These are phyloP conservation scores for Davidsoniella australis DNA, from an alignment of 2,329 filamentous ascomycete genomes.

Conservation along the genomic window DNA sequence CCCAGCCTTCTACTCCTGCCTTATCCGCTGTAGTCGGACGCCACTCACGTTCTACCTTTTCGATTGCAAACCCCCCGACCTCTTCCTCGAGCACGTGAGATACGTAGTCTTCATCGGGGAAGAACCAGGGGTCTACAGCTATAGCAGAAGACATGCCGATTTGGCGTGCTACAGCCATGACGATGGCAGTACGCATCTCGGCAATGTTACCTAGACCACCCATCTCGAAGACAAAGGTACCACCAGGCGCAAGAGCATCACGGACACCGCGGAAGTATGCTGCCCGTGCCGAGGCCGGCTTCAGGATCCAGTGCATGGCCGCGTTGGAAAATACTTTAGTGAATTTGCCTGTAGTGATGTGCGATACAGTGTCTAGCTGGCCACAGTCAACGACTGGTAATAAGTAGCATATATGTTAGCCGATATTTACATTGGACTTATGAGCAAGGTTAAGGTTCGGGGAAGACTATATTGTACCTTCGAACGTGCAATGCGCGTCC, in stretches of 20 bases:
- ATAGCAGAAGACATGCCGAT: constrained; percentile 31
- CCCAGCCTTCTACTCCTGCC: constrained; percentile 49
- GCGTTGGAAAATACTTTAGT: constrained; percentile 50
- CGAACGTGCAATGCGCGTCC: constrained; percentile 25
- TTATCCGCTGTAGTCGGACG: constrained; percentile 41
- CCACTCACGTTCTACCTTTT: constrained; percentile 44
- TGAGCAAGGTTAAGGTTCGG: too few species aligned
- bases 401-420: background rate
- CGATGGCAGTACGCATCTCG: constrained; percentile 42
- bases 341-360: constrained; percentile 19
- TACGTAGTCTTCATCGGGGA: constrained; percentile 47
- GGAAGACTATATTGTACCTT: constrained; percentile 19
- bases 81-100: constrained; percentile 23
- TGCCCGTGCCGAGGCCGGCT: constrained; percentile 21
- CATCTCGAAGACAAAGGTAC: constrained; percentile 51
- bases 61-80: constrained; percentile 31
- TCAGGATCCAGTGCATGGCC: constrained; percentile 45
- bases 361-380: background rate
- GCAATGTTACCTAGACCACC: constrained; percentile 52
- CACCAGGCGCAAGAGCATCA: constrained; percentile 34
- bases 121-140: constrained; percentile 50
- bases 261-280: constrained; percentile 37
- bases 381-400: constrained; percentile 7
- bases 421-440: background rate
- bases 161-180: constrained; percentile 34